A percentile compares a stretch with the other conserved stretches of the same genome.
These are phyloP conservation scores for Trichoderma arundinaceum DNA, from an alignment of 2,329 filamentous ascomycete species.

Conservation along the genomic window DNA sequence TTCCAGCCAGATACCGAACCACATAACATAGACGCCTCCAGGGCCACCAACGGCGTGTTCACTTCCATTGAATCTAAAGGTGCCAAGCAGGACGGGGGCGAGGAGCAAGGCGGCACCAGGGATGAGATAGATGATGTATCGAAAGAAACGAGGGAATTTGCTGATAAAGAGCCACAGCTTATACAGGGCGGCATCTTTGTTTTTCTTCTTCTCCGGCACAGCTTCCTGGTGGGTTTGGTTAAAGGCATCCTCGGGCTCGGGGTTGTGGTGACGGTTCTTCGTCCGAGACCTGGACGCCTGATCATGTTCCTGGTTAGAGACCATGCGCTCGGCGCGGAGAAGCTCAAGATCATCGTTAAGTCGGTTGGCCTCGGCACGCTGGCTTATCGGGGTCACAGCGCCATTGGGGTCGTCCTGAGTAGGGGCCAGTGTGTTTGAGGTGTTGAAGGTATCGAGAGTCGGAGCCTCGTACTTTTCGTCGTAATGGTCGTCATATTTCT, in stretches of 20 bases:
- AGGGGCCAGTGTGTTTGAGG: slow-evolving; percentile 40
- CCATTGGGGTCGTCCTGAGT: slow-evolving; percentile 35
- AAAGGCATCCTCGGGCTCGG: slow-evolving; percentile 54
- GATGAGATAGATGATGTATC: slow-evolving; percentile 56
- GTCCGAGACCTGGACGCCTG: slow-evolving; percentile 35
- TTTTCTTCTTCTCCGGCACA: slow-evolving; percentile 41
- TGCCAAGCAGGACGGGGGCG: slow-evolving; percentile 54
- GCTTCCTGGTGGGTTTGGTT: slow-evolving; percentile 45
- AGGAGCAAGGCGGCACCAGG: slow-evolving; percentile 53
- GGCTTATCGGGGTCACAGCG: slow-evolving; percentile 37
- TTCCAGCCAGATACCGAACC: slow-evolving; percentile 96
- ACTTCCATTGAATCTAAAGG: slow-evolving; percentile 46
- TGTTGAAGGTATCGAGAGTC: slow-evolving; percentile 42
- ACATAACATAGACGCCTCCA: slow-evolving; percentile 78
- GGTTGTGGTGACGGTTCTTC: slow-evolving; percentile 44
- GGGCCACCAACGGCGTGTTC: slow-evolving; percentile 62
- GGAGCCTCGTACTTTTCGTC: slow-evolving; percentile 32
- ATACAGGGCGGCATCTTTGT: slow-evolving; percentile 45
- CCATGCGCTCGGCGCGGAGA: slow-evolving; percentile 53
- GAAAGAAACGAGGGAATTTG: slow-evolving; percentile 57
- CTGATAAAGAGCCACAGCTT: slow-evolving; percentile 53
- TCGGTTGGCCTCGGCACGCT: slow-evolving; percentile 46
- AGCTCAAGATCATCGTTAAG: slow-evolving; percentile 57
- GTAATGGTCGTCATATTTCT: slow-evolving; percentile 10
- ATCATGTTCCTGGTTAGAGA: slow-evolving; percentile 52